Percentiles rank a stretch among this genome's conserved stretches.
Evolutionary conservation across 306 rosid species (phyloP).

Genomic region (Acacia confusa): DNA sequence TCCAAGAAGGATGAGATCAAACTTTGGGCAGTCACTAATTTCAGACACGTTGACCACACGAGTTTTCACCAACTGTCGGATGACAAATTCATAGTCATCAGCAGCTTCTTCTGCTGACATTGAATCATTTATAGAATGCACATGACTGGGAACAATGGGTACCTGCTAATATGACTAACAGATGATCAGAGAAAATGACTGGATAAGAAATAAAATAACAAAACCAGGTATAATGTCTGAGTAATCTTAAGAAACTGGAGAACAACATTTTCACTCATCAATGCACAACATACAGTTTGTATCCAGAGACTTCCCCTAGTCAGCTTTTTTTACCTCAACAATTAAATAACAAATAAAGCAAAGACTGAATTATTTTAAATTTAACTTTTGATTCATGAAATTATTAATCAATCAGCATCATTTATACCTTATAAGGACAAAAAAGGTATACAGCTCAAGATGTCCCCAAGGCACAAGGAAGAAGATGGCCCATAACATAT

Average conservation of each 20-base stretch:
- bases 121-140: slow-evolving; percentile 81
- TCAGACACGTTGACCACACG: slow-evolving; percentile 79
- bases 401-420: slow-evolving; percentile 13
- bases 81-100: slow-evolving; percentile 76
- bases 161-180: slow-evolving; percentile 54
- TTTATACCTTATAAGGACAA: neutral
- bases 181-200: slow-evolving; percentile 26
- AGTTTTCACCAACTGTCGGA: slow-evolving; percentile 91
- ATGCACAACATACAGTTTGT: slow-evolving; percentile 6
- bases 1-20: slow-evolving; percentile 93
- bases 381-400: neutral
- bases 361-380: neutral
- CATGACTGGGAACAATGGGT: slow-evolving; percentile 87
- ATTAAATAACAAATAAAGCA: slow-evolving; percentile 17
- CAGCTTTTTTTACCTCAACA: neutral
- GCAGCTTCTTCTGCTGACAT: slow-evolving; percentile 98
- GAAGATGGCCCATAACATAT: slow-evolving; percentile 11
- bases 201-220: neutral
- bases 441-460: slow-evolving; percentile 13
- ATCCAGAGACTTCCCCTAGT: slow-evolving; percentile 7
- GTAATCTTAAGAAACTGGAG: slow-evolving; percentile 11
- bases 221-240: slow-evolving; percentile 8
- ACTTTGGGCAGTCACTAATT: slow-evolving; percentile 86
- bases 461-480: slow-evolving; percentile 1
- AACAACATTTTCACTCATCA: slow-evolving; percentile 2